Base-by-base conservation (phyloP, 257 asterid species). In the Nicotiana obtusifolia region DNA sequence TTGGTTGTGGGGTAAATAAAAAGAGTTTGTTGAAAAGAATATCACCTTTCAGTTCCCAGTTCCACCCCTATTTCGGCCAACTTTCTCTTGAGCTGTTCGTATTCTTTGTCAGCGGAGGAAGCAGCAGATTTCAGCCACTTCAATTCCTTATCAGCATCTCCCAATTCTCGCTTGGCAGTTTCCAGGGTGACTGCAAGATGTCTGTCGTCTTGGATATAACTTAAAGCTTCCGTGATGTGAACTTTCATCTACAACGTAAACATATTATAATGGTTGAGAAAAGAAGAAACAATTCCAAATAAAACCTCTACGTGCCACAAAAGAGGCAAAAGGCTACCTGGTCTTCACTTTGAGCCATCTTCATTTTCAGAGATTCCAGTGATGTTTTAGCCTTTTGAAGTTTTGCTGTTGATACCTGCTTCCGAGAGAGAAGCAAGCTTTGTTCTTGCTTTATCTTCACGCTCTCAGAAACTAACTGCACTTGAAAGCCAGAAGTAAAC, bases 391-490 rank as follows among this genome's bases (percentile, higher is more conserved):
- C 87, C 82, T 89, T 91, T 85, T 92, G 91, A 81, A 90, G 91
- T 86, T 94, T 97, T 85, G 87, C 88, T 54, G 82, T 83, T 78
- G 90, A 87, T 61, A 85, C 90, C 81, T 91, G 90, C 84, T 93
- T 95, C 90, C 89, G 97, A 31, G 95, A 88, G 69, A 89, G 86
- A 84, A 92, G 87, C 69, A 80, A 37, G 88, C 84, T 91, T 44
- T 95, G 97, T 53, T 94, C 90, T 86, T 95, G 99, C 91, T 94
- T 95, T 73, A 94, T 91, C 89, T 92, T 92, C 87, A 95, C 97
- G 82, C 98, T 95, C 83, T 91, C 98, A 49, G 98, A 95, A 35
- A 95, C 99, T 73, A 95, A 91, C 99, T 95, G 93, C 89, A 90
- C 83, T 69, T 84, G 80, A 47, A 44, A 22, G 15, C 26, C 82